Conservation (phyloP, 331 rosid species). For the Quercus tomentella region DNA sequence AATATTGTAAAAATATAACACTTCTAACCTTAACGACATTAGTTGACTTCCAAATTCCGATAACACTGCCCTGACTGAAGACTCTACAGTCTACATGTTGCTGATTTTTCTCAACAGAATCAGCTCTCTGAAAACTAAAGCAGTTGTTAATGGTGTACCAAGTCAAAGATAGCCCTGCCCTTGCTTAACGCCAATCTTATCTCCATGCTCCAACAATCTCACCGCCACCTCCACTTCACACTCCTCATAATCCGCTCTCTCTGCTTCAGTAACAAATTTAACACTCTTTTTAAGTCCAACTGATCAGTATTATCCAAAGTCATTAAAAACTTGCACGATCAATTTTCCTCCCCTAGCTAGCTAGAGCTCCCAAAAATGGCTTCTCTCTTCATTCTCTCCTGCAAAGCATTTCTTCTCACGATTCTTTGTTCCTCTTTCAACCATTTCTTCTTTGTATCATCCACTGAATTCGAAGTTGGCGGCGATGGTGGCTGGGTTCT, state of each 20-base stretch:
- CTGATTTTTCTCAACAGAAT: no score
- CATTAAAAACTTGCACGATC: background rate
- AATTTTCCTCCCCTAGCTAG: background rate
- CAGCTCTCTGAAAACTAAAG: no score
- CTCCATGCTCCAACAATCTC: background rate
- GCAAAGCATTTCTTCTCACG: slow-evolving; percentile 22
- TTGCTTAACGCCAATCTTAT: background rate
- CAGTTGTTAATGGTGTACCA: slow-evolving; percentile 3
- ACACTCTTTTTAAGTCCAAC: slow-evolving; percentile 35
- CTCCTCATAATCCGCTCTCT: slow-evolving; percentile 39
- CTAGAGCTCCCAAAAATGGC: slow-evolving; percentile 43
- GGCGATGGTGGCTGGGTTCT: slow-evolving; percentile 57
- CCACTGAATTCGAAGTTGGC: slow-evolving; percentile 57
- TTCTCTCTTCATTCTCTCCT: slow-evolving; percentile 11
- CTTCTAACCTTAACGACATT: fast-evolving
- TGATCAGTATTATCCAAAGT: background rate
- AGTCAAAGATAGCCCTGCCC: slow-evolving; percentile 35
- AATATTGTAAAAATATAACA: fast-evolving
- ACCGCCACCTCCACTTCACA: slow-evolving; percentile 41
- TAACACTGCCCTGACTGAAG: no score
- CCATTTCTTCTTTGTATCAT: slow-evolving; percentile 15
- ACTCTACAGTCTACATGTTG: no score
- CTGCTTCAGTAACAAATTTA: slow-evolving; percentile 23
- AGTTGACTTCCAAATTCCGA: no score
- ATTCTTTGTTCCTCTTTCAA: slow-evolving; percentile 18